These are phyloP conservation scores for Solidago caesia DNA, from an alignment of 129 eudicot genomes.

Conservation along the genomic window DNA sequence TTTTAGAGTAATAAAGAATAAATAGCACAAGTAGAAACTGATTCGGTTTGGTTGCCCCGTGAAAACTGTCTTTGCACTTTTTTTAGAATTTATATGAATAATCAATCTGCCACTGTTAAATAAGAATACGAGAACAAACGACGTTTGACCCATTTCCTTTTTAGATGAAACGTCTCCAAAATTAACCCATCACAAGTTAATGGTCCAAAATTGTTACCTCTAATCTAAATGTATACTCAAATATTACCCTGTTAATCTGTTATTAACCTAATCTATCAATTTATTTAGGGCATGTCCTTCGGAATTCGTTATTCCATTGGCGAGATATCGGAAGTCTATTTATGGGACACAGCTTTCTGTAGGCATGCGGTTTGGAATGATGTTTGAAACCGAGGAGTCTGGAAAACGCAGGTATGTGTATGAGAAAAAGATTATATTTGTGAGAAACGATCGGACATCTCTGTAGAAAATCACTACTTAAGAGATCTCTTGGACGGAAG, in stretches of 20 bases:
- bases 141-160: not conserved
- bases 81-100: too few relatives aligned
- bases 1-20: too few relatives aligned
- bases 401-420: slow-evolving; percentile 77
- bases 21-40: too few relatives aligned
- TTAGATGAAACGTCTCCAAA: not conserved
- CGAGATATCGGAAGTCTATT: slow-evolving; percentile 66
- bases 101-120: too few relatives aligned
- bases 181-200: not conserved
- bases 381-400: slow-evolving; percentile 99
- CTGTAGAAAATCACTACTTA: not conserved
- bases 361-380: slow-evolving; percentile 99
- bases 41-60: too few relatives aligned
- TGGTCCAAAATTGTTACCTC: not conserved
- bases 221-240: not conserved
- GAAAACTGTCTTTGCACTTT: too few relatives aligned
- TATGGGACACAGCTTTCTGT: slow-evolving; percentile 79
- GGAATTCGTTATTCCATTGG: slow-evolving; percentile 81
- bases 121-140: not conserved
- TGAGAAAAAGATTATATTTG: not conserved
- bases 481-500: not conserved
- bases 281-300: slow-evolving; percentile 90
- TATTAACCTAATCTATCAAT: not conserved
- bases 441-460: not conserved
- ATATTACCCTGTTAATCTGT: slow-evolving; percentile 6